Evolutionary conservation across 768 basidiomycete species (phyloP).

Genomic region (Amanita pallidorosea): DNA sequence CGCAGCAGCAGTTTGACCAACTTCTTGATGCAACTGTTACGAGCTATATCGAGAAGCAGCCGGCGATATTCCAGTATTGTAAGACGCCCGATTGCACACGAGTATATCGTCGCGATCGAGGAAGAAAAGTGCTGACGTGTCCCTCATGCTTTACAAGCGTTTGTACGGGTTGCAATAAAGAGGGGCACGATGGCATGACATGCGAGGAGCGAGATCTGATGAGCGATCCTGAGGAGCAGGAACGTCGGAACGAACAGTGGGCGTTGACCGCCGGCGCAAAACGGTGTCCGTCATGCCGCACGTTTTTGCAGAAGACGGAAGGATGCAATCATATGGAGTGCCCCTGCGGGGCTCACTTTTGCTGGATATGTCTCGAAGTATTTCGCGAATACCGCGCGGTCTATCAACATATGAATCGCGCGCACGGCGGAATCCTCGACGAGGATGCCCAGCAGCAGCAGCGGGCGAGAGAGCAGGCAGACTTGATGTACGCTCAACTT

Average conservation of each 20-base stretch:
- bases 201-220: constrained; percentile 27
- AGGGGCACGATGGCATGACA: constrained; percentile 43
- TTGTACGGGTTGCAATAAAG: constrained; percentile 37
- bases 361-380: constrained; percentile 40
- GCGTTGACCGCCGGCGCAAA: constrained; percentile 27
- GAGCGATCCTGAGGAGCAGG: constrained; percentile 27
- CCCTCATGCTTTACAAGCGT: too few species aligned
- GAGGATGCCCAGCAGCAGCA: background rate
- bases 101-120: too few species aligned
- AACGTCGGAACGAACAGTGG: constrained; percentile 30
- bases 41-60: too few species aligned
- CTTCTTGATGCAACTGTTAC: too few species aligned
- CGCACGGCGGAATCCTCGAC: background rate
- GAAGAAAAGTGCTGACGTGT: too few species aligned
- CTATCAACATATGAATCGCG: constrained; percentile 23
- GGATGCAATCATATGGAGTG: too few species aligned
- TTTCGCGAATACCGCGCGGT: constrained; percentile 19
- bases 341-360: constrained; percentile 39
- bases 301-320: constrained; percentile 36
- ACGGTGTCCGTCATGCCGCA: constrained; percentile 34
- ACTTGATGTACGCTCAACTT: background rate
- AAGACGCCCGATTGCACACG: too few species aligned
- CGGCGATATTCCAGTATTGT: too few species aligned
- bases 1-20: too few species aligned
- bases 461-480: background rate